Evolutionary conservation across 2,329 filamentous ascomycete genomes (phyloP).

Genomic region (Hirsutella thompsonii): DNA sequence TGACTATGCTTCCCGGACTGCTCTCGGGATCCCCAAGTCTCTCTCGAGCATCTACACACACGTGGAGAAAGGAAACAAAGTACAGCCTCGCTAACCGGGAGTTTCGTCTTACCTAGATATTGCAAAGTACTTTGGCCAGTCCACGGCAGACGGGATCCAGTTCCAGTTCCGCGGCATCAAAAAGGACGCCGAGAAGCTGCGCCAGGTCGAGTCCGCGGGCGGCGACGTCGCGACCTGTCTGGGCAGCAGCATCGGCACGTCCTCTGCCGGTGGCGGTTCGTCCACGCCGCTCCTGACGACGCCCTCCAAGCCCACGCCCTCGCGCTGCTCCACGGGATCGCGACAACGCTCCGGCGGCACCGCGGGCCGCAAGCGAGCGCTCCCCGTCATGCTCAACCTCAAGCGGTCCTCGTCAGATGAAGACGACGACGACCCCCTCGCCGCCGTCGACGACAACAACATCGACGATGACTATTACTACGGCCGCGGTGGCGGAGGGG

Average conservation of each 20-base stretch:
- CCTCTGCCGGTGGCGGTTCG: slow-evolving; percentile 7
- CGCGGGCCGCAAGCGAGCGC: slow-evolving; percentile 13
- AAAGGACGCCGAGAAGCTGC: slow-evolving; percentile 35
- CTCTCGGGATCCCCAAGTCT: too few relatives aligned
- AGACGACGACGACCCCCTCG: slow-evolving; percentile 13
- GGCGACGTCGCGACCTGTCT: slow-evolving; percentile 31
- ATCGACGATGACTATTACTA: slow-evolving; percentile 19
- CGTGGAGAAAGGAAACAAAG: too few relatives aligned
- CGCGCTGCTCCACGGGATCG: slow-evolving; percentile 5
- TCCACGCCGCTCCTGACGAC: slow-evolving; percentile 15
- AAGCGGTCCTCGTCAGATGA: slow-evolving; percentile 15
- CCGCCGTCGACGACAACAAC: slow-evolving; percentile 12
- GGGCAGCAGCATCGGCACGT: too few relatives aligned
- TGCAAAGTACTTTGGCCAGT: slow-evolving; percentile 45
- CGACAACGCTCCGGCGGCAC: slow-evolving; percentile 5
- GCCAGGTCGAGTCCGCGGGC: slow-evolving; percentile 27
- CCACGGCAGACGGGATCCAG: slow-evolving; percentile 42
- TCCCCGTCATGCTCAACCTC: slow-evolving; percentile 9
- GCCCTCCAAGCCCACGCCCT: slow-evolving; percentile 14
- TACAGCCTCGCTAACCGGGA: not conserved
- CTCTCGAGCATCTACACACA: not conserved
- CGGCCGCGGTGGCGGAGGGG: too few relatives aligned
- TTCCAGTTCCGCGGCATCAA: slow-evolving; percentile 48
- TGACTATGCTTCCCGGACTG: too few relatives aligned
- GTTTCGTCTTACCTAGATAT: slow-evolving; percentile 32